Conservation (phyloP, 805 yeast genomes). For the Komagataella phaffii region DNA sequence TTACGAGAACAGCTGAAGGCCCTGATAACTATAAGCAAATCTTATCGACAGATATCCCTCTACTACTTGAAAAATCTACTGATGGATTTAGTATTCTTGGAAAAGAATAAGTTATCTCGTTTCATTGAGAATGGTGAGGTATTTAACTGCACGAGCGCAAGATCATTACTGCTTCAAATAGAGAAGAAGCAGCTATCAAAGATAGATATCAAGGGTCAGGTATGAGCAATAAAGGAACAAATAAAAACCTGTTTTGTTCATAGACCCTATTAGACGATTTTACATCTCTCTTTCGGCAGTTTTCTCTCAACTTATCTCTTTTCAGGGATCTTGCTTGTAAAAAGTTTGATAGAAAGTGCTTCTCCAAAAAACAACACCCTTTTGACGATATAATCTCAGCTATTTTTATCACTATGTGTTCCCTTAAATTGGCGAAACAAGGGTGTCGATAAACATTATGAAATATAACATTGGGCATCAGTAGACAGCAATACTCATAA, state of each 20-base stretch:
- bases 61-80: not conserved
- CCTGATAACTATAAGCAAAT: constrained; percentile 37
- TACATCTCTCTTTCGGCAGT: not conserved
- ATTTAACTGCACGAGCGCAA: not conserved
- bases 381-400: not conserved
- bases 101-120: not conserved
- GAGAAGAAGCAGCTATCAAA: not conserved
- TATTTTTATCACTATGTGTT: not conserved
- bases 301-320: not conserved
- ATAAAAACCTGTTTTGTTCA: not conserved
- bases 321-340: not conserved
- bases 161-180: not conserved
- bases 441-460: not conserved
- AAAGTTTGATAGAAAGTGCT: not conserved
- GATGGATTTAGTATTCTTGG: not conserved
- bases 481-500: not conserved
- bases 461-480: not conserved
- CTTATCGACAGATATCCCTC: constrained; percentile 35
- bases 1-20: constrained; percentile 45
- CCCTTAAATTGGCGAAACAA: not conserved
- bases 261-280: not conserved
- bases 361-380: not conserved
- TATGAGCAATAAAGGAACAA: not conserved
- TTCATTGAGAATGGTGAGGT: not conserved
- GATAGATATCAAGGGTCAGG: not conserved